These are phyloP conservation scores for Jasminum sambac DNA, from an alignment of 257 asterid species.

Conservation along the genomic window DNA sequence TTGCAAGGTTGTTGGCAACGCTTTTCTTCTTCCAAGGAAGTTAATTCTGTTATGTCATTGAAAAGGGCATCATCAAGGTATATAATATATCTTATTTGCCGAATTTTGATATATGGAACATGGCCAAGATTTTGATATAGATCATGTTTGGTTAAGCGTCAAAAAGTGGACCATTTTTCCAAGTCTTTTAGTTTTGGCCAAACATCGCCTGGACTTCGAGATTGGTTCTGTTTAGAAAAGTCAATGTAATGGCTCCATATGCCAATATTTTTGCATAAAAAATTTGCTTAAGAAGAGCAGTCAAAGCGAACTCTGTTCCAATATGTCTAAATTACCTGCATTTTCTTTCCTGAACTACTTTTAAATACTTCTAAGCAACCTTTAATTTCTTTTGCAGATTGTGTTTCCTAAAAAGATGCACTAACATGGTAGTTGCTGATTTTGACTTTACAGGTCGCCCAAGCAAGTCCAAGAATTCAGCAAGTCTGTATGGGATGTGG, in stretches of 20 bases:
- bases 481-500: conserved; percentile 79
- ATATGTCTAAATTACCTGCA: neutral
- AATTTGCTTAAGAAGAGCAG: neutral
- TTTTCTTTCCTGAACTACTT: neutral
- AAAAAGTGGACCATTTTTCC: too few relatives aligned
- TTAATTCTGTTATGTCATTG: conserved; percentile 68
- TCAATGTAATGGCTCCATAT: neutral
- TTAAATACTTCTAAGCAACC: conserved; percentile 10
- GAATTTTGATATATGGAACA: conserved; percentile 14
- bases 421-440: conserved; percentile 7
- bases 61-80: conserved; percentile 80
- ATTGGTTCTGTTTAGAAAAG: neutral
- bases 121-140: neutral
- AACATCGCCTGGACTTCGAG: neutral
- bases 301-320: neutral
- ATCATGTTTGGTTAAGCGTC: neutral
- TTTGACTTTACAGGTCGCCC: conserved; percentile 60
- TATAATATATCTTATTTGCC: conserved; percentile 6
- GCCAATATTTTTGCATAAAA: neutral
- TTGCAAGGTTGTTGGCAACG: conserved; percentile 72
- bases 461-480: conserved; percentile 69
- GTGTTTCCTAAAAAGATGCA: conserved; percentile 6
- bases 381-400: conserved; percentile 18
- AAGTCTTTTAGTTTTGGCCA: neutral
- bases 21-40: conserved; percentile 97